Evolutionary conservation across 2,329 filamentous ascomycete species (phyloP), one percentile per base, ranked within the genome.

Genomic region (Trichophyton simii): DNA sequence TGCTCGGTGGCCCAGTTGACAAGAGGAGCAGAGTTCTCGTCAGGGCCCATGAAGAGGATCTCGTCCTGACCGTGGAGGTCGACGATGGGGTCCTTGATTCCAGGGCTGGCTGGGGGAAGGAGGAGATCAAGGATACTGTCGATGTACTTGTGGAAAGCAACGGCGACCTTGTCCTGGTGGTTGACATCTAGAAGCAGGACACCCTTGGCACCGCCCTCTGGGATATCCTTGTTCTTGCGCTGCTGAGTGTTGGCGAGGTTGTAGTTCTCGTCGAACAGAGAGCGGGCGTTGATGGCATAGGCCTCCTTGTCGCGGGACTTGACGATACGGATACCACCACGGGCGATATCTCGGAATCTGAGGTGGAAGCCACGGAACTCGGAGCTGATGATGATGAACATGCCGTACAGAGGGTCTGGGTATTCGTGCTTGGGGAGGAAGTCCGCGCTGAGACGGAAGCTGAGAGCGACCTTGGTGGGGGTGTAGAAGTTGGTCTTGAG

Each of bases 191-290:
- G 84, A 55, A 99, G 82, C 63, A 99, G 92, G 62, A 99, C 94
- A 78, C 94, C 94, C 80, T 99, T 99, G 69, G 92, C 95, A 61
- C 94, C 94, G 66, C 94, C 94, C 78, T 99, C 94, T 2, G 94
- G 94, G 59, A 99, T 99, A 70, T 99, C 94, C 80, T 99, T 99
- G 82, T 99, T 99, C 83, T 99, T 99, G 72, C 94, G 89, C 78
- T 99, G 94, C 77, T 99, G 94, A 0, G 94, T 99, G 76, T 95
- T 97, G 66, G 94, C 92, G 64, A 99, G 83, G 65, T 94, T 95
- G 77, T 99, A 99, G 77, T 99, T 99, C 79, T 99, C 94, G 68
- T 99, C 94, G 69, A 99, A 99, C 65, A 99, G 82, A 62, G 91
- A 96, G 63, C 94, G 87, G 42, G 91, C 91, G 72, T 99, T 99